phyloP scores from a whole-genome alignment of 2,329 filamentous ascomycete genomes.

The Stagonosporopsis tanaceti region DNA sequence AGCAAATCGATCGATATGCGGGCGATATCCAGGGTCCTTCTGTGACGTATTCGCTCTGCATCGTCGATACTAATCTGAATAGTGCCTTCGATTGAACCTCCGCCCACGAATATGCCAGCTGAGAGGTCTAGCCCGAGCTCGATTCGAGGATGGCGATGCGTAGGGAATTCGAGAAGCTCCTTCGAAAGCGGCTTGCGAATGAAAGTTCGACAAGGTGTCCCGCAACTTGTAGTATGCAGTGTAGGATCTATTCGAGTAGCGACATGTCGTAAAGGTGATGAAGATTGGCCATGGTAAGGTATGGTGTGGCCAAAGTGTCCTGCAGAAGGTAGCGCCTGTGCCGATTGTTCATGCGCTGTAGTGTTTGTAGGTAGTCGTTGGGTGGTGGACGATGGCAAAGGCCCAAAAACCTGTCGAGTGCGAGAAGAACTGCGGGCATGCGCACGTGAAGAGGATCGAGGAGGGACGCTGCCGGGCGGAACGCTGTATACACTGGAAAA shows the following conservation, averaged over 20 bases:
- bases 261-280: conserved; percentile 52
- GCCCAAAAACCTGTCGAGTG: conserved; percentile 27
- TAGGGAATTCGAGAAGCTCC: conserved; percentile 60
- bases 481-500: conserved; percentile 56
- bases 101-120: conserved; percentile 63
- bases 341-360: conserved; percentile 26
- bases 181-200: conserved; percentile 55
- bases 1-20: conserved; percentile 61
- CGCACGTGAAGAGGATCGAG: conserved; percentile 55
- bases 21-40: conserved; percentile 56
- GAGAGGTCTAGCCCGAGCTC: conserved; percentile 59
- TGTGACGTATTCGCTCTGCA: conserved; percentile 54
- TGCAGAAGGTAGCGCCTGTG: conserved; percentile 35
- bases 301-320: conserved; percentile 46
- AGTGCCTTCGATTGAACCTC: conserved; percentile 62
- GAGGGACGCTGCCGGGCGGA: conserved; percentile 55
- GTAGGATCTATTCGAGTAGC: conserved; percentile 53
- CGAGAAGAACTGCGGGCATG: conserved; percentile 37
- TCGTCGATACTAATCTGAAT: conserved; percentile 59
- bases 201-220: conserved; percentile 59
- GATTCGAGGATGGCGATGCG: conserved; percentile 58
- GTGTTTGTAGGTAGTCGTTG: conserved; percentile 26
- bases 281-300: conserved; percentile 55
- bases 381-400: conserved; percentile 25
- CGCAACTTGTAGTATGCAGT: conserved; percentile 53